Base-by-base conservation (phyloP, 768 basidiomycete genomes). In the Lactarius indigo region DNA sequence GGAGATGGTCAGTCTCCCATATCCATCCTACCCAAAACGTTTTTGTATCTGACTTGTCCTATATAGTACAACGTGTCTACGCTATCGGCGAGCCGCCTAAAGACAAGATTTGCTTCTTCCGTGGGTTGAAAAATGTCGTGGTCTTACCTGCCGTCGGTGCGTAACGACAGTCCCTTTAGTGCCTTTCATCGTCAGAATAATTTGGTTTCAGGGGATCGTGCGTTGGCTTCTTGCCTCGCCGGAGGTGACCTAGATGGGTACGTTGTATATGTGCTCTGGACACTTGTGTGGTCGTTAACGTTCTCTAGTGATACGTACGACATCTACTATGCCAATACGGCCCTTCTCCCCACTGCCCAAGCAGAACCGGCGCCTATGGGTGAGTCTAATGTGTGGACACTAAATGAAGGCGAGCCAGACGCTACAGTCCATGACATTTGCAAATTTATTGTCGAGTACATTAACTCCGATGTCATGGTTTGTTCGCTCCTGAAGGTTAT, bases 241-340 rank as follows among this genome's bases (percentile, higher is more conserved):
- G 90, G 90, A 41, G 91, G 91, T 0, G 91, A 92, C 76, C 77
- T 92, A 13, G 90, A 92, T 68, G 91, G 91, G 89, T 90, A 73
- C 28, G 39, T 42, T 20, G 26, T 50, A 20, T 57, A 17, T 8
- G 50, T 55, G 15, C 57, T 56, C 50, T 0, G 12, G 37, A 33
- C 8, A 30, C 44, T 9, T 7, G 23, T 57, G 41, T 50, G 5
- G 55, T 58, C 66, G 41, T 66, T 58, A 8, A 41, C 5, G 5
- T 52, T 65, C 54, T 39, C 13, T 15, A 39, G 37, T 13, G 37
- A 39, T 39, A 39, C 37, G 5, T 39, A 39, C 37, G 80, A 84
- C 23, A 77, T 92, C 6, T 69, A 70, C 26, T 85, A 87, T 47
- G 79, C 79, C 47, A 79, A 87, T 61, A 78, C 78, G 12, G 77